Evolutionary conservation across 352 stramenopile species (phyloP), one percentile per base, ranked within the genome.

Genomic region (Phytophthora pisi): DNA sequence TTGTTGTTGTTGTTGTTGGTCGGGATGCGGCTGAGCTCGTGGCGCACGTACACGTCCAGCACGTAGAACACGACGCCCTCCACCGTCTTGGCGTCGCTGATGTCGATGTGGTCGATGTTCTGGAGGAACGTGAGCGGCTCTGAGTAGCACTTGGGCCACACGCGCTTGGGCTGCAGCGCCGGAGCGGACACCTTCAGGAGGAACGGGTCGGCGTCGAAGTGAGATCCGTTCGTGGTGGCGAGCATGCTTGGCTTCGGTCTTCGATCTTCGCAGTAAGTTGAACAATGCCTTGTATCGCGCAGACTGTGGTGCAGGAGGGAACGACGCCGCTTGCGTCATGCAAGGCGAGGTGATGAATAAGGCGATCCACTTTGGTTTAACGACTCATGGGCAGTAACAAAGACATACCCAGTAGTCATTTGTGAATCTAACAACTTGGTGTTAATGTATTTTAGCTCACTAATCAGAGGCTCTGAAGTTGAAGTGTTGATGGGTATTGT

Each of bases 31-130:
- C 63, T 84, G 43, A 79, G 61, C 18, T 74, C 51, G 51, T 81
- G 73, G 46, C 74, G 58, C 46, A 88, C 28, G 67, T 79, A 90
- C 40, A 90, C 68, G 47, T 88, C 69, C 24, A 86, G 23, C 13
- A 81, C 68, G 54, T 86, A 86, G 62, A 72, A 84, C 0, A 70
- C 68, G n/a, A 87, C 76, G 30, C 76, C 72, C 8, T 68, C 55
- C 31, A 80, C 62, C 18, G 72, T 66, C 28, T 68, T 70, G 46
- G 20, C 61, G 31, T 61, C 36, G 36, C 54, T 63, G 66, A 87
- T 83, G 61, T 81, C 74, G 56, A 87, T 60, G 52, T 56, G 74
- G 8, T 81, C 73, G 56, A 84, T 78, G 20, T 55, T 70, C 49
- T 68, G 64, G 46, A 80, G 68, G 59, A 75, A 68, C 26, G 52